These are phyloP conservation scores for Hericium alpestre DNA, from an alignment of 768 basidiomycete species.

Conservation along the genomic window DNA sequence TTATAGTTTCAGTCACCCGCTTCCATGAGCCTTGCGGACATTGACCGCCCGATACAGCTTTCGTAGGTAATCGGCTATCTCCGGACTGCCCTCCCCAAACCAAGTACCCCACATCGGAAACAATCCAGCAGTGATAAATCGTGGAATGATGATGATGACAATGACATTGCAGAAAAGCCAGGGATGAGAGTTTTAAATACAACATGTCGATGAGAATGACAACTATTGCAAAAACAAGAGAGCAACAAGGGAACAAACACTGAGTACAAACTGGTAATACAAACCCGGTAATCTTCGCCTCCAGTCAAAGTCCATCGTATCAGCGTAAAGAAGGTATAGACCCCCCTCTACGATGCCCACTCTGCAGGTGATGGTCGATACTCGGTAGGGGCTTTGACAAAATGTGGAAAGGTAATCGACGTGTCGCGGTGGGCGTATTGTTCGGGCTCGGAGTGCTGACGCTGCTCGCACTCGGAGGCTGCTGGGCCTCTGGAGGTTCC, in stretches of 20 bases:
- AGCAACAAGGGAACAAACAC: neutral
- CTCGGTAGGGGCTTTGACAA: slow-evolving; percentile 40
- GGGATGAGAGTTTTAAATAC: neutral
- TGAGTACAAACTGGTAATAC: neutral
- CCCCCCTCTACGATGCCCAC: slow-evolving; percentile 32
- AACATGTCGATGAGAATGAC: neutral
- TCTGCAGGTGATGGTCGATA: slow-evolving; percentile 23
- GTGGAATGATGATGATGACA: neutral
- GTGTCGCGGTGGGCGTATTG: slow-evolving; percentile 11
- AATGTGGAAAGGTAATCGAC: slow-evolving; percentile 51
- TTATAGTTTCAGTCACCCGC: neutral
- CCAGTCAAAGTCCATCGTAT: slow-evolving; percentile 4
- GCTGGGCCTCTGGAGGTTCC: slow-evolving; percentile 38
- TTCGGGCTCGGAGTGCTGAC: slow-evolving; percentile 9
- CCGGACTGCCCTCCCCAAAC: neutral
- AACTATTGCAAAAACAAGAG: neutral
- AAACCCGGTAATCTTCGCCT: slow-evolving; percentile 2
- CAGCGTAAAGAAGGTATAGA: slow-evolving; percentile 23
- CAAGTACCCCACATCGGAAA: too few species aligned
- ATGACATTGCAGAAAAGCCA: neutral
- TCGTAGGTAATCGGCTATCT: neutral
- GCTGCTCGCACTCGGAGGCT: slow-evolving; percentile 22
- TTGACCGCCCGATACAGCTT: neutral
- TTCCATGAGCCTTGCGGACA: neutral
- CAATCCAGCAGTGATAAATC: too few species aligned